phyloP scores from a whole-genome alignment of 1,284 basidiomycete species.

The Apiotrichum porosum region DNA sequence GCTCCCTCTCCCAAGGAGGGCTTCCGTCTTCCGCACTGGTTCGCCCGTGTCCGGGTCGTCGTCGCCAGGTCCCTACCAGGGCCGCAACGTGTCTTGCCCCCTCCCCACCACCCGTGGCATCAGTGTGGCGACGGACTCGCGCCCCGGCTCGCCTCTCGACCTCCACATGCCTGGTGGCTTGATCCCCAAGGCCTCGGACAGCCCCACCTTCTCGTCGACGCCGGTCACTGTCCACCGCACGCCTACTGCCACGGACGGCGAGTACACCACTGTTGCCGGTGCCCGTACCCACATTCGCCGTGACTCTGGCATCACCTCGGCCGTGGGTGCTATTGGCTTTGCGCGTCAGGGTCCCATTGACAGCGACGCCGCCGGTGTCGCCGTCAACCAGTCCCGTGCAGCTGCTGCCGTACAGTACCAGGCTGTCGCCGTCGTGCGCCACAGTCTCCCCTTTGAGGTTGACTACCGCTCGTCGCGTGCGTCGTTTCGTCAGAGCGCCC shows the following conservation, averaged over 20 bases:
- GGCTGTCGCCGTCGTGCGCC: neutral
- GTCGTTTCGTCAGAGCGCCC: neutral
- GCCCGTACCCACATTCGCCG: slow-evolving; percentile 3
- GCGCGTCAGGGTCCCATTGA: neutral
- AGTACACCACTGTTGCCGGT: slow-evolving; percentile 4
- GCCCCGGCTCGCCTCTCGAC: slow-evolving; percentile 1
- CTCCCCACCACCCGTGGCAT: neutral
- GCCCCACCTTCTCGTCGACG: neutral
- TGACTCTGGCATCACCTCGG: neutral
- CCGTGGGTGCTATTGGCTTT: neutral
- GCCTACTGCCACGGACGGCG: neutral
- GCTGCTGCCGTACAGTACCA: neutral
- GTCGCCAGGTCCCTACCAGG: neutral
- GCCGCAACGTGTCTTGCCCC: neutral
- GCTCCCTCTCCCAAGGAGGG: neutral
- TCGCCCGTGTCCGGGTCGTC: too few species aligned
- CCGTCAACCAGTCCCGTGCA: neutral
- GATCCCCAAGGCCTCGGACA: neutral
- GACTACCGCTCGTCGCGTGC: slow-evolving; percentile 1
- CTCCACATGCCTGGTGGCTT: slow-evolving; percentile 1
- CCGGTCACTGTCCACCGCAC: neutral
- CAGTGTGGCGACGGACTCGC: neutral
- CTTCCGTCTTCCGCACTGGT: neutral
- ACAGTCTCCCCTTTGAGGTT: neutral
- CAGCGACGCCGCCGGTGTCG: neutral